Base-by-base conservation (phyloP, 768 basidiomycete species). In the Tremella mesenterica region DNA sequence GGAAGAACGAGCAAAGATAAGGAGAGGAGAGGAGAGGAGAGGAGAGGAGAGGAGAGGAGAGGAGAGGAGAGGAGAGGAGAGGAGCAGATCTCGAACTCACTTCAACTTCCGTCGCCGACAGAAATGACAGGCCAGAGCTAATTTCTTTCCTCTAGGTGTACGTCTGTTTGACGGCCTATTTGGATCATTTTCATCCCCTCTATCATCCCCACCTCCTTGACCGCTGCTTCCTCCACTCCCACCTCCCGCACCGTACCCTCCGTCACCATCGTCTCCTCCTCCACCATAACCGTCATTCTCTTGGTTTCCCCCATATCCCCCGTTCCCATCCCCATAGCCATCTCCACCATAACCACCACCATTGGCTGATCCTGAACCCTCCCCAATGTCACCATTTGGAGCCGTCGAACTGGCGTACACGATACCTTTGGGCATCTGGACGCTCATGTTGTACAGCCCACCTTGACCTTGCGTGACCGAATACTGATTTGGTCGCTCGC, bases 91-190 rank as follows among this genome's bases (percentile, higher is more conserved):
- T n/a, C n/a, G n/a, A 5, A 67, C 72, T 59, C 59, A 74, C 68
- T 72, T 75, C 50, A 73, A 67, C 53, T 75, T 75, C 26, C 74
- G 53, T 18, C 72, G 64, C 44, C 74, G 62, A 45, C 74, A 75
- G 53, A 75, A 75, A 51, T 75, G 74, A 58, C 74, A 75, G 18
- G 74, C 74, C 26, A 74, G 54, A 23, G 62, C 54, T 14, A 66
- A 54, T 52, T 67, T 69, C 46, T 62, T 48, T 20, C 23, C 23
- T 28, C 47, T 53, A 30, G 52, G n/a, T 41, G 38, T 8, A 41
- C 23, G 38, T 4, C n/a, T 18, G 23, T 26, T 20, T 9, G 30
- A 44, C 3, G 21, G 29, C 3, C 18, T 25, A 31, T 56, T 48
- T 31, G 8, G 44, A 45, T 55, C 28, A 13, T n/a, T n/a, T n/a